phyloP scores from a whole-genome alignment of 768 basidiomycete species.

The Termitomyces sp. region DNA sequence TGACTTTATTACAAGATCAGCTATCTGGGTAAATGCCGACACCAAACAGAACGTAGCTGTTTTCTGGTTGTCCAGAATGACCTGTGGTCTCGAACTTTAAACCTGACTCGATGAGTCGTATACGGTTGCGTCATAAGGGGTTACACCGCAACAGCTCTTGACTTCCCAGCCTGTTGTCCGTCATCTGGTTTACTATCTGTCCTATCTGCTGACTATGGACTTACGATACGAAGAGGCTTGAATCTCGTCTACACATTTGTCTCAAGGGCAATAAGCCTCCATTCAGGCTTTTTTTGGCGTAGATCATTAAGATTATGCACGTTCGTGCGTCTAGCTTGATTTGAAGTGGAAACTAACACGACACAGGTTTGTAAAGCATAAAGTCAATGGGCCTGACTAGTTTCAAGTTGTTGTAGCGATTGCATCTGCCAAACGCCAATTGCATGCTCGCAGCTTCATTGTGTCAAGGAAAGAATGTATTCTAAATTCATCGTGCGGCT shows the following conservation, averaged over 20 bases:
- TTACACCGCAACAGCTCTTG: neutral
- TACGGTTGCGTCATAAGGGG: neutral
- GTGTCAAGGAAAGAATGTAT: neutral
- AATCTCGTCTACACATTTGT: neutral
- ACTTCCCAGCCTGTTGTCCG: neutral
- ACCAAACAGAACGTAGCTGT: neutral
- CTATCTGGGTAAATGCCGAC: no score
- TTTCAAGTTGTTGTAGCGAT: neutral
- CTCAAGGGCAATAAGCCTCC: neutral
- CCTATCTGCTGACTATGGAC: neutral
- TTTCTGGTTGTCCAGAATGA: neutral
- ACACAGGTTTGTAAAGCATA: neutral
- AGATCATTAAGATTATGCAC: neutral
- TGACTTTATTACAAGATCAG: neutral
- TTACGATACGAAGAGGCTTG: neutral
- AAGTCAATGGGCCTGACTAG: neutral
- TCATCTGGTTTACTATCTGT: neutral
- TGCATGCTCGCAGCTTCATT: neutral
- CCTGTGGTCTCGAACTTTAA: neutral
- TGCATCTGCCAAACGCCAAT: neutral
- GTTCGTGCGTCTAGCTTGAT: neutral
- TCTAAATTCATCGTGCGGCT: neutral
- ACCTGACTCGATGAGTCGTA: neutral
- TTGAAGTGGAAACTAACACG: neutral
- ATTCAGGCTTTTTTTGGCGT: neutral